These are phyloP conservation scores for Penicillium malachiteum DNA, from an alignment of 495 filamentous ascomycete genomes.

Conservation along the genomic window DNA sequence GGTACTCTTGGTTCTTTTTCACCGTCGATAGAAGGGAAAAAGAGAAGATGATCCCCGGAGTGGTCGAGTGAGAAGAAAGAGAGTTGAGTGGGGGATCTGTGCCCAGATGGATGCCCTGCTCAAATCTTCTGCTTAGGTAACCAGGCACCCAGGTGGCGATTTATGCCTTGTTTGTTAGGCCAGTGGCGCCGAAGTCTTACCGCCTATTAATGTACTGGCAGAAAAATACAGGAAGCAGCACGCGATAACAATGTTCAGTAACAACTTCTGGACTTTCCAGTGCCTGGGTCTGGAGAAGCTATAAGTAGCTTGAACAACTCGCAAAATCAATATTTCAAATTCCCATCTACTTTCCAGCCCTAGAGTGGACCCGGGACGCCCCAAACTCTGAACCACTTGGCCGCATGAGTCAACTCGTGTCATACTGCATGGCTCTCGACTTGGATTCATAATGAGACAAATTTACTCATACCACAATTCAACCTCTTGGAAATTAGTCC, in stretches of 20 bases:
- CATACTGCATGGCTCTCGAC: background rate
- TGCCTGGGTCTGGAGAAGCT: background rate
- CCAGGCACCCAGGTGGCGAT: constrained; percentile 32
- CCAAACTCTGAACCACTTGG: background rate
- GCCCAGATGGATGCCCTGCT: constrained; percentile 2
- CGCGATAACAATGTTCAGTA: background rate
- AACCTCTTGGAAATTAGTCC: background rate
- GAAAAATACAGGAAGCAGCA: constrained; percentile 3
- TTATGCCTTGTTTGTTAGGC: constrained; percentile 4
- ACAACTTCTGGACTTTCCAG: background rate
- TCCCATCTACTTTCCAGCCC: background rate
- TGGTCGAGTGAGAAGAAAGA: constrained; percentile 18
- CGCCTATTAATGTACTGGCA: constrained; percentile 1
- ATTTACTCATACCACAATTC: constrained; percentile 8
- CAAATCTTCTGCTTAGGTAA: constrained; percentile 32
- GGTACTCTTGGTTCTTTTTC: constrained; percentile 11
- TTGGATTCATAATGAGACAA: constrained; percentile 17
- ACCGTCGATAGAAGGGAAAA: constrained; percentile 7
- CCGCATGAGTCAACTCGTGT: background rate
- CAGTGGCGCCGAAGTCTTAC: background rate
- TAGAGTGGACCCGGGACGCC: background rate
- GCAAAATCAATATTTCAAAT: background rate
- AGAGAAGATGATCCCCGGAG: constrained; percentile 16
- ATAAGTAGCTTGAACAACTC: no score
- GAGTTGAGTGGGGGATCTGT: constrained; percentile 20